Evolutionary conservation across 2,329 filamentous ascomycete species (phyloP).

Genomic region (Pseudocercospora cruenta): DNA sequence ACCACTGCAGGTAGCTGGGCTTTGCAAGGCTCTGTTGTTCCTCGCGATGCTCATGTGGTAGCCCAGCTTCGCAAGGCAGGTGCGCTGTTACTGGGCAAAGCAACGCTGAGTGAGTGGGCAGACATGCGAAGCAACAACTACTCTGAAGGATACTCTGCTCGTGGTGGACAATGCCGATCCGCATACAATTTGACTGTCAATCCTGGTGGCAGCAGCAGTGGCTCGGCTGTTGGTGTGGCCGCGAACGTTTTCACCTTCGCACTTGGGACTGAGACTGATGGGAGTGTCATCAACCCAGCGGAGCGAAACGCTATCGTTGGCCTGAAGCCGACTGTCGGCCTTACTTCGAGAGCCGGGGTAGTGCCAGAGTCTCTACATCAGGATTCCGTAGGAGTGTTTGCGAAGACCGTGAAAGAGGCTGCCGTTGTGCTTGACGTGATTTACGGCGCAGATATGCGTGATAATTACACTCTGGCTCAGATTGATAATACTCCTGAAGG

Average conservation of each 20-base stretch:
- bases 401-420: conserved; percentile 70
- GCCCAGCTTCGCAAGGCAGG: conserved; percentile 64
- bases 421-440: conserved; percentile 69
- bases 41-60: conserved; percentile 70
- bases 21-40: conserved; percentile 66
- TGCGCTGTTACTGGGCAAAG: conserved; percentile 71
- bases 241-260: conserved; percentile 66
- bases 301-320: conserved; percentile 71
- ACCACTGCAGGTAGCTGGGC: conserved; percentile 74
- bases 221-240: conserved; percentile 66
- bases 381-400: conserved; percentile 71
- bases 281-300: conserved; percentile 69
- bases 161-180: conserved; percentile 66
- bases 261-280: conserved; percentile 76
- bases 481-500: conserved; percentile 56
- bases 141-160: conserved; percentile 67
- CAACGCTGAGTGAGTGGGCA: conserved; percentile 74
- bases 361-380: conserved; percentile 69
- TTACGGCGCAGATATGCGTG: conserved; percentile 63
- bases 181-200: conserved; percentile 71
- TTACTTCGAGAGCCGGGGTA: conserved; percentile 63
- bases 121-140: conserved; percentile 70
- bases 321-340: conserved; percentile 74
- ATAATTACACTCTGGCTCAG: conserved; percentile 69
- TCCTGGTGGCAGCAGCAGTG: conserved; percentile 71